Evolutionary conservation across 2,329 filamentous ascomycete species (phyloP).

Genomic region (Xylariaceae sp.): DNA sequence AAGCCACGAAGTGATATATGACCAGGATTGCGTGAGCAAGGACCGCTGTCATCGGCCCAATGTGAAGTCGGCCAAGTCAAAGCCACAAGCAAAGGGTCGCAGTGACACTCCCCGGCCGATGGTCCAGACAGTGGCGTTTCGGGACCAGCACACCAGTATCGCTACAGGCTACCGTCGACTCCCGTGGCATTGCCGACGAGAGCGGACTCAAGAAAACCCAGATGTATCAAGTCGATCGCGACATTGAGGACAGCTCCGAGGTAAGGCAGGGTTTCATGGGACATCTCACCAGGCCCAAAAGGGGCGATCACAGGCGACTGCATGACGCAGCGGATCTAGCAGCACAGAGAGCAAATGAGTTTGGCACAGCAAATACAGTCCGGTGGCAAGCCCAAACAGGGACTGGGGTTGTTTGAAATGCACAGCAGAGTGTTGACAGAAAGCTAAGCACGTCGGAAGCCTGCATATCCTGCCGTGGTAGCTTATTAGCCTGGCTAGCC

Average conservation of each 20-base stretch:
- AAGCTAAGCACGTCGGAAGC: slow-evolving; percentile 40
- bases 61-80: slow-evolving; percentile 20
- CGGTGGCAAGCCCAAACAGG: slow-evolving; percentile 40
- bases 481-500: slow-evolving; percentile 26
- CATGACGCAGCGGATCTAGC: slow-evolving; percentile 39
- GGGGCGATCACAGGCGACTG: slow-evolving; percentile 40
- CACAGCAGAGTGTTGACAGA: slow-evolving; percentile 39
- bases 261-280: slow-evolving; percentile 38
- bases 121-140: slow-evolving; percentile 21
- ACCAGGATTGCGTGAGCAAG: slow-evolving; percentile 18
- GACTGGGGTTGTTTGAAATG: slow-evolving; percentile 39
- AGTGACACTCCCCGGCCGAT: slow-evolving; percentile 17
- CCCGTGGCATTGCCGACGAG: slow-evolving; percentile 26
- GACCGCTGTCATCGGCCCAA: slow-evolving; percentile 16
- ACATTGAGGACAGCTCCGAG: slow-evolving; percentile 33
- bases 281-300: slow-evolving; percentile 38
- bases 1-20: slow-evolving; percentile 42
- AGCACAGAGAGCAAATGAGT: slow-evolving; percentile 39
- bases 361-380: slow-evolving; percentile 42
- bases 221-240: slow-evolving; percentile 28
- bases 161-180: slow-evolving; percentile 29
- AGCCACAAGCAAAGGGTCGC: slow-evolving; percentile 10
- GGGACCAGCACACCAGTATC: slow-evolving; percentile 21
- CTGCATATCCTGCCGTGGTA: slow-evolving; percentile 47
- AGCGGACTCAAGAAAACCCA: slow-evolving; percentile 21